phyloP scores from a whole-genome alignment of 495 filamentous ascomycete genomes.

The Hypoxylon perforatum region DNA sequence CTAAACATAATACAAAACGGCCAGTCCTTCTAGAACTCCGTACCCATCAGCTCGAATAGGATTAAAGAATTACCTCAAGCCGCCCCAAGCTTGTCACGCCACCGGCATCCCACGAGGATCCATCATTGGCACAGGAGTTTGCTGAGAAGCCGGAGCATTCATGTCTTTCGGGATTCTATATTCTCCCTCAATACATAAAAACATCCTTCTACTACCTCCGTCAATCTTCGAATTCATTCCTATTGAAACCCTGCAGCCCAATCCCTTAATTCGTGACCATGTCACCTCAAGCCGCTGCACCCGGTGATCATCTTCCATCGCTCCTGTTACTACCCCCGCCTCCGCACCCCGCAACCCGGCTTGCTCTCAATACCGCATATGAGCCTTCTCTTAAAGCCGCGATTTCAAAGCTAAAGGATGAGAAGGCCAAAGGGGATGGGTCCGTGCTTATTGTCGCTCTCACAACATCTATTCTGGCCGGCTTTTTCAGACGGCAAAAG shows the following conservation, averaged over 20 bases:
- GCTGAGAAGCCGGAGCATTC: too few relatives aligned
- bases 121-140: neutral
- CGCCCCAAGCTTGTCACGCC: slow-evolving; percentile 10
- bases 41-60: neutral
- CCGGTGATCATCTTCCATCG: slow-evolving; percentile 50
- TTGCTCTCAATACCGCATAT: slow-evolving; percentile 66
- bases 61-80: slow-evolving; percentile 1
- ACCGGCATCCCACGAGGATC: slow-evolving; percentile 8
- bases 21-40: too few relatives aligned
- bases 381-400: slow-evolving; percentile 61
- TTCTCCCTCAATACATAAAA: neutral
- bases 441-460: slow-evolving; percentile 65
- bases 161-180: neutral
- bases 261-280: neutral
- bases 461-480: slow-evolving; percentile 62
- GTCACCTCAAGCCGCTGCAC: neutral
- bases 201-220: too few relatives aligned
- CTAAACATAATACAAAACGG: too few relatives aligned
- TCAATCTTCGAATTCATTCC: neutral
- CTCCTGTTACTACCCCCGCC: slow-evolving; percentile 69
- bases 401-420: slow-evolving; percentile 55
- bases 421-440: slow-evolving; percentile 40
- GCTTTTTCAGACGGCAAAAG: slow-evolving; percentile 57
- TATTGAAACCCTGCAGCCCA: neutral
- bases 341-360: slow-evolving; percentile 57